These are phyloP conservation scores for Fusarium begoniae DNA, from an alignment of 2,329 filamentous ascomycete species.

Conservation along the genomic window DNA sequence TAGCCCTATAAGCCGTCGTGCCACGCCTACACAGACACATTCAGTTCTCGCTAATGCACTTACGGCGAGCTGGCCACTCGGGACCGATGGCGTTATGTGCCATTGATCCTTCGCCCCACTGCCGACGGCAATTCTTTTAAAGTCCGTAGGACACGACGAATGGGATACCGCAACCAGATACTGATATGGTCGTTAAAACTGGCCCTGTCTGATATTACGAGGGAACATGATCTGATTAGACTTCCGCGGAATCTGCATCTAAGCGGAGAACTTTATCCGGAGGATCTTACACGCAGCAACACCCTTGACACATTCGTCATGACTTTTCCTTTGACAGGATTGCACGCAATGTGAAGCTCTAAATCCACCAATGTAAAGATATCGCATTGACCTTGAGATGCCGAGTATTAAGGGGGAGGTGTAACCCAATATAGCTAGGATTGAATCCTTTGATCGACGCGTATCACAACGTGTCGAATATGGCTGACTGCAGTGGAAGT, in stretches of 20 bases:
- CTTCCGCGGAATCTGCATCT: neutral
- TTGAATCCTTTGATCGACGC: neutral
- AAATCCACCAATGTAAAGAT: neutral
- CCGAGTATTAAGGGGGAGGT: neutral
- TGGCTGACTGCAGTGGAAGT: neutral
- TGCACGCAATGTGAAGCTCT: no score
- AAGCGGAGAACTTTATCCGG: neutral
- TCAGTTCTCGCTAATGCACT: neutral
- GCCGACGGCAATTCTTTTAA: neutral
- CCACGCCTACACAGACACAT: accelerated
- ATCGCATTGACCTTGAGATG: neutral
- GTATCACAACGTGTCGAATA: neutral
- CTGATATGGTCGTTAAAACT: neutral
- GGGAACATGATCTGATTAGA: neutral
- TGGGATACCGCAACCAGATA: neutral
- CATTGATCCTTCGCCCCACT: neutral
- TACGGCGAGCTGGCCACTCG: neutral
- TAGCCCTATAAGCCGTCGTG: neutral
- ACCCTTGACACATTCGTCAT: neutral
- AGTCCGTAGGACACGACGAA: neutral
- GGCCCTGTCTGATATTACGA: neutral
- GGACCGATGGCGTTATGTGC: neutral
- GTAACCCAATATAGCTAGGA: neutral
- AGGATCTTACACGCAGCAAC: neutral
- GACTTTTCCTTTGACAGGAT: neutral